phyloP scores from a whole-genome alignment of 768 basidiomycete genomes.

The Boletus sp. region DNA sequence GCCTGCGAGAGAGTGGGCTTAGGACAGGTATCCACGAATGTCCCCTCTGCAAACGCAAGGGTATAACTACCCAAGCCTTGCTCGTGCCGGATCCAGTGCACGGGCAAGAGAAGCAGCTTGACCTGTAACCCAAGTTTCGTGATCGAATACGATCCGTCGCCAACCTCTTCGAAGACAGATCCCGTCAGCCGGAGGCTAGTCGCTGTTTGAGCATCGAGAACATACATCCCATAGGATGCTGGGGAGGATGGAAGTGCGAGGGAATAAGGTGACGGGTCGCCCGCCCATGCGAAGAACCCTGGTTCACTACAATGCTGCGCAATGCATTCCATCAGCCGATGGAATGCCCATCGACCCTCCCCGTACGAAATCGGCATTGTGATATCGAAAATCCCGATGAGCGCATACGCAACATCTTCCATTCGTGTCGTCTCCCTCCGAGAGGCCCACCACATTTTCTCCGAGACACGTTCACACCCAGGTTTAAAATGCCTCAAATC shows the following conservation, averaged over 20 bases:
- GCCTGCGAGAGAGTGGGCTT: slow-evolving; percentile 10
- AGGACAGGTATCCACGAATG: slow-evolving; percentile 7
- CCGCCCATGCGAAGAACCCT: slow-evolving; percentile 18
- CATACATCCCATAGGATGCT: slow-evolving; percentile 3
- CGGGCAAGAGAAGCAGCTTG: slow-evolving; percentile 11
- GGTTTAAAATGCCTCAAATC: slow-evolving; percentile 9
- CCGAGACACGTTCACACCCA: slow-evolving; percentile 4
- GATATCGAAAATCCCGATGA: slow-evolving; percentile 16
- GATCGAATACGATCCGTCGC: slow-evolving; percentile 16
- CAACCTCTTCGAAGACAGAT: slow-evolving; percentile 14
- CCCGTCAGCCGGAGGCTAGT: slow-evolving; percentile 10
- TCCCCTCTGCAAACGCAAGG: slow-evolving; percentile 12
- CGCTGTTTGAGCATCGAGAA: not conserved
- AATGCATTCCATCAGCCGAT: slow-evolving; percentile 9
- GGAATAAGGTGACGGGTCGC: slow-evolving; percentile 9
- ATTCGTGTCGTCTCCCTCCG: slow-evolving; percentile 8
- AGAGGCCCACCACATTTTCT: slow-evolving; percentile 18
- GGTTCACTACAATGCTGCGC: slow-evolving; percentile 8
- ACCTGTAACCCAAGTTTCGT: slow-evolving; percentile 13
- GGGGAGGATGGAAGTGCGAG: slow-evolving; percentile 8
- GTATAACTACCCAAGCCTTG: slow-evolving; percentile 6
- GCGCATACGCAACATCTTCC: slow-evolving; percentile 12
- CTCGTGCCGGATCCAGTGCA: slow-evolving; percentile 2
- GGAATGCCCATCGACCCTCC: slow-evolving; percentile 14
- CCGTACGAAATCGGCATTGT: slow-evolving; percentile 16